Evolutionary conservation across 495 filamentous ascomycete genomes (phyloP), one percentile per base, ranked within the genome.

Genomic region (Penicillium ochrochloron): DNA sequence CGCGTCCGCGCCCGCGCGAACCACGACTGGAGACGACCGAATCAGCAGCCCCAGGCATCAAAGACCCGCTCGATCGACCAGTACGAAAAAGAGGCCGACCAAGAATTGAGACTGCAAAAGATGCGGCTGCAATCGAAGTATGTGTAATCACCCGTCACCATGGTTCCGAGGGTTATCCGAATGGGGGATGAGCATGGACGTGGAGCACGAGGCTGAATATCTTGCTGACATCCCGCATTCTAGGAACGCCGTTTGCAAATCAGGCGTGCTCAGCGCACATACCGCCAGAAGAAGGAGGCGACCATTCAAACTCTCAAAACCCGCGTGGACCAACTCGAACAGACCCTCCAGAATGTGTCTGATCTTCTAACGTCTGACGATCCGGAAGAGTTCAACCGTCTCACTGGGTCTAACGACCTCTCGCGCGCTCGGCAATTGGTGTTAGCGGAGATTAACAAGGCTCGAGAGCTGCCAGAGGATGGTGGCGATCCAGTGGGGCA

Each of bases 211-310:
- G 5, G 48, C 25, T 31, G 48, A 52, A 31, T 11, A 29, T 39
- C 5, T 15, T 41, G 33, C 27, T 68, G 53, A 65, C 33, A 21
- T 25, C 17, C 15, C 53, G 25, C 10, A 55, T 5, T 23, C 15
- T 58, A 78, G 76, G 73, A 73, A 63, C 89, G 93, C 41, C 85
- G 93, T 53, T 92, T 91, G 8, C 93, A 97, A 75, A 93, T 97
- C 61, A 87, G 93, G 41, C 84, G 93, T 57, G 93, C 93, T 6
- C 93, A 97, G 66, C 83, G 92, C 51, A 92, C 93, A 0, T 96
- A 97, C 69, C 86, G 93, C 17, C 84, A 90, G 65, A 88, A 92
- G 31, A 97, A 96, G 74, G 93, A 96, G 70, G 88, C 83, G 27
- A 92, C 90, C 0, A 93, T 96, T 52, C 83, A 85, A 17, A 85